Evolutionary conservation across 2,329 filamentous ascomycete genomes (phyloP), one percentile per base, ranked within the genome.

Genomic region (Gyromitra esculenta): DNA sequence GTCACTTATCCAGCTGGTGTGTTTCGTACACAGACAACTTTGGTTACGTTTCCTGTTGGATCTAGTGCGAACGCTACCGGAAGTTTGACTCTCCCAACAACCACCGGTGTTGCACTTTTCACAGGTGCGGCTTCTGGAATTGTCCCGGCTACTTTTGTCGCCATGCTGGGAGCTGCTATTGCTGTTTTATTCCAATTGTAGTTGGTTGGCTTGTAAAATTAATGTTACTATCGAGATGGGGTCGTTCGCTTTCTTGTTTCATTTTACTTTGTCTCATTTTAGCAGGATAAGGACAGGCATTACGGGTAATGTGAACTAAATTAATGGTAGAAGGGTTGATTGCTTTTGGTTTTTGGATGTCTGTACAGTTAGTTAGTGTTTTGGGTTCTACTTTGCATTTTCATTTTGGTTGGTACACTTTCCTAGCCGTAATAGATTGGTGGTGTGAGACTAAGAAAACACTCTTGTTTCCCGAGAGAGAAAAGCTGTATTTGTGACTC

Each of bases 101-200:
- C 57, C 31, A 75, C 70, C 13, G 31, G 54, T 39, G 39, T 75
- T 41, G 48, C 62, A 21, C 18, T 70, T 18, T 70, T 74, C 8
- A 43, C 48, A 2, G 71, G 64, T 21, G 65, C 75, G 43, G 75
- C 75, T 25, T 69, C 71, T 13, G 39, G 71, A 11, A 69, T 75
- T 56, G 25, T 75, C 18, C 75, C 75, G 5, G 65, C 37, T 21
- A 77, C 75, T 15, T 37, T 77, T 18, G 11, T 74, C 18, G 64
- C 71, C 35, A 15, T 66, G 21, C 11, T 77, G 4, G 75, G 64
- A 35, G 65, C 59, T 39, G 15, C 39, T n/a, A 18, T 56, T 52
- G 75, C 63, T 31, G 31, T 75, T 56, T 45, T 69, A n/a, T 56
- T 66, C 15, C 75, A 77, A 5, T 66, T 77, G 64, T 77, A 75